Conservation (phyloP, 164 flowering plant species). For the Piper betle region DNA sequence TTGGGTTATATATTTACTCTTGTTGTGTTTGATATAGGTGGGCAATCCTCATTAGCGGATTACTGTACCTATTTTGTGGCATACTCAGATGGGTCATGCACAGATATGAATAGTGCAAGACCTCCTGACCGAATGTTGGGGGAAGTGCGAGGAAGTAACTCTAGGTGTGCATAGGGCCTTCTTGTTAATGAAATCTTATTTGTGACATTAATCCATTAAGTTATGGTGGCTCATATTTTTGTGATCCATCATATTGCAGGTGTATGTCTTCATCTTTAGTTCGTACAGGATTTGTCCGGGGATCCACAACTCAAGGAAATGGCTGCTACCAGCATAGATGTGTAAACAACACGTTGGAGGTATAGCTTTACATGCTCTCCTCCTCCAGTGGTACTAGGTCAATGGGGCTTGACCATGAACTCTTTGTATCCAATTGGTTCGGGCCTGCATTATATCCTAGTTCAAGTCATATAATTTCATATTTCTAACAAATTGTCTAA, state of each 20-base stretch:
- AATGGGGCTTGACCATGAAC: too few relatives aligned
- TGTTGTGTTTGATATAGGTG: conserved; percentile 11
- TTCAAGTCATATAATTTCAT: too few relatives aligned
- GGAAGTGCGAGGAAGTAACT: conserved; percentile 89
- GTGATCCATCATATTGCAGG: conserved; percentile 22
- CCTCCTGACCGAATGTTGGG: conserved; percentile 99
- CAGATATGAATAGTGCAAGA: conserved; percentile 86
- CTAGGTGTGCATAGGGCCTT: conserved; percentile 41
- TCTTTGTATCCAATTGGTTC: too few relatives aligned
- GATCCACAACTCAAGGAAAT: conserved; percentile 88
- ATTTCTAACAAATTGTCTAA: too few relatives aligned
- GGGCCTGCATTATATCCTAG: too few relatives aligned
- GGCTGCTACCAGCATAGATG: conserved; percentile 99
- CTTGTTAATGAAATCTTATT: background rate
- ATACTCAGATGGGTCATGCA: conserved; percentile 99
- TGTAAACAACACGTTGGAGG: conserved; percentile 73
- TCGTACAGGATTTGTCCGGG: conserved; percentile 92
- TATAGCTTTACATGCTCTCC: conserved; percentile 9
- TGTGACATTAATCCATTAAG: background rate
- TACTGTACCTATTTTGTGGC: conserved; percentile 97
- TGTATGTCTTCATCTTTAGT: conserved; percentile 97
- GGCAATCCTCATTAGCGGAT: conserved; percentile 98
- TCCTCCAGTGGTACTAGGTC: background rate
- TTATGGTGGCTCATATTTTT: background rate
- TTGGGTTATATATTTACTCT: background rate